These are phyloP conservation scores for Leishmania martiniquensis DNA, from an alignment of 208 protist genomes.

Conservation along the genomic window DNA sequence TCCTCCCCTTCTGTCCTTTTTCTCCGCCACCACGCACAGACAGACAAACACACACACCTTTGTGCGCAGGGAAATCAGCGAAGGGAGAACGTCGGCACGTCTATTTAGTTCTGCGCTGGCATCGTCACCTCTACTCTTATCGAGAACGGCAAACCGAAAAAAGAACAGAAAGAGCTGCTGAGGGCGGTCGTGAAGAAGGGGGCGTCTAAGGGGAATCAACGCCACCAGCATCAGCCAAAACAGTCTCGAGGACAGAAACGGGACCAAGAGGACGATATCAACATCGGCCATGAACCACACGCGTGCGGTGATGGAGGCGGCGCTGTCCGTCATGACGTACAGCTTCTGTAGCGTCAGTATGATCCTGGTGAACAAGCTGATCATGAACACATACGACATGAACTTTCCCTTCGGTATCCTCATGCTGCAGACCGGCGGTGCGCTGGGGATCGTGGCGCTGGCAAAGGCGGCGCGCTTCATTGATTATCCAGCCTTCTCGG, in stretches of 20 bases:
- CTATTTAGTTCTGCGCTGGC: too few species aligned
- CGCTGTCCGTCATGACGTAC: conserved; percentile 63
- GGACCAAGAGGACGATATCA: background rate
- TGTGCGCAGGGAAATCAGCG: background rate
- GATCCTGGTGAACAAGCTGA: conserved; percentile 90
- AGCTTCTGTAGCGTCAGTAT: conserved; percentile 80
- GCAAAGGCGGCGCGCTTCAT: conserved; percentile 50
- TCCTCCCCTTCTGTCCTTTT: background rate
- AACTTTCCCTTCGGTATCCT: conserved; percentile 75
- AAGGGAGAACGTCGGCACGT: too few species aligned
- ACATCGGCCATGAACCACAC: background rate
- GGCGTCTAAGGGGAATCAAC: background rate
- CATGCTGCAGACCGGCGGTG: conserved; percentile 72
- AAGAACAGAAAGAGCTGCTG: background rate
- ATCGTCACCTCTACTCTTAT: too few species aligned
- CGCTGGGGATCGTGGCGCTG: conserved; percentile 54
- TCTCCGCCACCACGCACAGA: background rate
- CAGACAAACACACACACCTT: background rate
- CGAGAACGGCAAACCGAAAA: too few species aligned
- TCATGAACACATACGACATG: conserved; percentile 69
- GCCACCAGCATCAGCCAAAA: background rate
- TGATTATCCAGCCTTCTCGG: conserved; percentile 65
- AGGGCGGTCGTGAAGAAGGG: background rate
- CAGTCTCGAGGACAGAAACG: background rate
- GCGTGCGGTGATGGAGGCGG: conserved; percentile 11